A percentile compares a stretch with the other conserved stretches of the same genome.
These are phyloP conservation scores for Hypoxylon sp. DNA, from an alignment of 2,329 filamentous ascomycete species.

Conservation along the genomic window DNA sequence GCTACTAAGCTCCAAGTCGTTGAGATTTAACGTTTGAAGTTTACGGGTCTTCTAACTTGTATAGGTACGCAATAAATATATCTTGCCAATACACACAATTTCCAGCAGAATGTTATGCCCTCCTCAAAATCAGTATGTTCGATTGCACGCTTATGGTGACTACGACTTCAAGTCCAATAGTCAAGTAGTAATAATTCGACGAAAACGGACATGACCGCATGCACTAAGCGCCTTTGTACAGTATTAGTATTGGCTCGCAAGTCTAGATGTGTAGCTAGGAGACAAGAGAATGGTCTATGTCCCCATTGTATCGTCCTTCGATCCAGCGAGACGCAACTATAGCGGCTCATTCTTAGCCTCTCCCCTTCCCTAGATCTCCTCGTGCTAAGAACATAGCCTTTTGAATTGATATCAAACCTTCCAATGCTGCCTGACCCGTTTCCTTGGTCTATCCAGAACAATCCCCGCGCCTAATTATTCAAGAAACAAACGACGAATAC, in stretches of 20 bases:
- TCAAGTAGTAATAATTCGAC: background rate
- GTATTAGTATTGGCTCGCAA: constrained; percentile 33
- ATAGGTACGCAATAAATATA: background rate
- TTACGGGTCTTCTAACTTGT: background rate
- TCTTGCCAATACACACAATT: no score
- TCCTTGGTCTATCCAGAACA: constrained; percentile 42
- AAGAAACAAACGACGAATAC: constrained; percentile 39
- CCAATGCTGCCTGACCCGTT: constrained; percentile 38
- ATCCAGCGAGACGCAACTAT: constrained; percentile 38
- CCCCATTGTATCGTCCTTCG: constrained; percentile 26
- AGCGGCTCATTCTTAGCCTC: constrained; percentile 6
- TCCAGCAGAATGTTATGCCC: no score
- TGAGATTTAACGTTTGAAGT: no score
- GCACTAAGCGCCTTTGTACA: constrained; percentile 13
- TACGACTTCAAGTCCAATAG: background rate
- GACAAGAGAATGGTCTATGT: constrained; percentile 14
- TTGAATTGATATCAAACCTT: constrained; percentile 43
- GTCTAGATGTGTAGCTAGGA: constrained; percentile 20
- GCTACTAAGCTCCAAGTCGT: no score
- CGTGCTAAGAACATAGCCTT: constrained; percentile 17
- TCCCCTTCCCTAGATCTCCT: constrained; percentile 19
- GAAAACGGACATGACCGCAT: background rate
- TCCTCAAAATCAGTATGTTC: background rate
- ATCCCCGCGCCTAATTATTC: constrained; percentile 37
- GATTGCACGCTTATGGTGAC: no score